Evolutionary conservation across 1,284 basidiomycete species (phyloP), one percentile per base, ranked within the genome.

Genomic region (Apiotrichum akiyoshidainum): DNA sequence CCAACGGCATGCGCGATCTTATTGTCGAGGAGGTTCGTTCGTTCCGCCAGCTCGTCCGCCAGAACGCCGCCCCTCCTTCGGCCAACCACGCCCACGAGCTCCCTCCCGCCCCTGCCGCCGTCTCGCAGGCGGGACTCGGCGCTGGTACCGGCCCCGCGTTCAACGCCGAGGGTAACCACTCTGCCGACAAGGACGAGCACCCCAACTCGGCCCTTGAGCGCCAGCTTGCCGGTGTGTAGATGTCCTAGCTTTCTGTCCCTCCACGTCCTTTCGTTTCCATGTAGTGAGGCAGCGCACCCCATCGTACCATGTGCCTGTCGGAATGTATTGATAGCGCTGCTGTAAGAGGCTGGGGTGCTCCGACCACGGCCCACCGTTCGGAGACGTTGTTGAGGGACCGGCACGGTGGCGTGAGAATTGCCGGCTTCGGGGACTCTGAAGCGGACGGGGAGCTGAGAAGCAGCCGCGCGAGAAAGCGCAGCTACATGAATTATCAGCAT

Each of bases 1-100:
- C 94, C 60, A 91, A 96, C 55, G 96, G 96, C 22, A 99, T 99
- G 96, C 92, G 95, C 79, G 85, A 85, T 65, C 79, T 99, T 69
- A 99, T 99, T 68, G 85, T 98, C 14, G 86, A 95, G 41, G 95
- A 99, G 79, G 68, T 71, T 11, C 58, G 60, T 19, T 71, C 69
- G 14, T 78, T 78, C 71, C 68, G 77, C 47, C 51, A 70, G 35
- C 64, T 75, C 14, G 75, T 77, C 19, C 62, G 77, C 40, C 70
- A 72, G 51, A 68, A 74, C 48, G 60, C 66, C n/a, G 62, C 63
- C 12, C 60, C 67, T 11, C 57, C 53, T 13, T 61, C 16, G 21
- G 31, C 16, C 17, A 21, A 31, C 19, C 40, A 21, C 19, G 61
- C 58, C 22, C 68, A 72, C 55, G 70, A 73, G 13, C 69, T 76